These are phyloP conservation scores for Lasiodiplodia sp. DNA, from an alignment of 2,329 filamentous ascomycete species.

Conservation along the genomic window DNA sequence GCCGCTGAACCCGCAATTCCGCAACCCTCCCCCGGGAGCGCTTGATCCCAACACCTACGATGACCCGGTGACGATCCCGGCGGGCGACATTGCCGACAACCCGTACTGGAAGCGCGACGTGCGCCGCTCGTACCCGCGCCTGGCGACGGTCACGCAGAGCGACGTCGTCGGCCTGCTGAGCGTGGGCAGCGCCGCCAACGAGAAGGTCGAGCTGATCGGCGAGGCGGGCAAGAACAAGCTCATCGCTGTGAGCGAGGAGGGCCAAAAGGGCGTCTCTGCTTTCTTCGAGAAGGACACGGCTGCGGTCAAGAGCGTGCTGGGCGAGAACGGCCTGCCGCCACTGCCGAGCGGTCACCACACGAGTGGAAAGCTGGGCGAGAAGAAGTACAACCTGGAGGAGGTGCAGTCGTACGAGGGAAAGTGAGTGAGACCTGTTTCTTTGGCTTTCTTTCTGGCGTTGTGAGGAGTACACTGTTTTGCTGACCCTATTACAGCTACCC, in stretches of 20 bases:
- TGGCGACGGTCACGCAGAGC: slow-evolving; percentile 81
- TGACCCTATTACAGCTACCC: slow-evolving; percentile 49
- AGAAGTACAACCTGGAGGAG: slow-evolving; percentile 72
- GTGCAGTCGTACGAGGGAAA: slow-evolving; percentile 70
- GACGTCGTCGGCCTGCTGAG: slow-evolving; percentile 86
- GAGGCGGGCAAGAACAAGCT: slow-evolving; percentile 77
- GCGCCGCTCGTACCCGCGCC: slow-evolving; percentile 80
- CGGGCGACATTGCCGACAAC: slow-evolving; percentile 87
- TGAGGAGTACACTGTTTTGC: slow-evolving; percentile 24
- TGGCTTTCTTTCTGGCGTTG: background rate
- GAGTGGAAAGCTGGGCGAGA: slow-evolving; percentile 63
- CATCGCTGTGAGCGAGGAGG: slow-evolving; percentile 77
- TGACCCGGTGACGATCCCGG: slow-evolving; percentile 84
- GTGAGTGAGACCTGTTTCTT: slow-evolving; percentile 41
- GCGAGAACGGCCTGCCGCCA: slow-evolving; percentile 84
- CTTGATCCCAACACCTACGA: slow-evolving; percentile 75
- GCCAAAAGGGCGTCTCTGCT: slow-evolving; percentile 72
- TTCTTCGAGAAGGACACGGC: slow-evolving; percentile 73
- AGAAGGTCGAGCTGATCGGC: slow-evolving; percentile 81
- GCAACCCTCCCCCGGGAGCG: slow-evolving; percentile 80
- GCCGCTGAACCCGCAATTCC: slow-evolving; percentile 91
- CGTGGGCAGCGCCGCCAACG: slow-evolving; percentile 80
- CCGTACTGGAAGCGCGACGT: slow-evolving; percentile 95
- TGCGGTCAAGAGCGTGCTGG: slow-evolving; percentile 66
- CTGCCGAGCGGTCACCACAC: slow-evolving; percentile 74